These are phyloP conservation scores for Yamadazyma nakazawae DNA, from an alignment of 805 yeast genomes.

Conservation along the genomic window DNA sequence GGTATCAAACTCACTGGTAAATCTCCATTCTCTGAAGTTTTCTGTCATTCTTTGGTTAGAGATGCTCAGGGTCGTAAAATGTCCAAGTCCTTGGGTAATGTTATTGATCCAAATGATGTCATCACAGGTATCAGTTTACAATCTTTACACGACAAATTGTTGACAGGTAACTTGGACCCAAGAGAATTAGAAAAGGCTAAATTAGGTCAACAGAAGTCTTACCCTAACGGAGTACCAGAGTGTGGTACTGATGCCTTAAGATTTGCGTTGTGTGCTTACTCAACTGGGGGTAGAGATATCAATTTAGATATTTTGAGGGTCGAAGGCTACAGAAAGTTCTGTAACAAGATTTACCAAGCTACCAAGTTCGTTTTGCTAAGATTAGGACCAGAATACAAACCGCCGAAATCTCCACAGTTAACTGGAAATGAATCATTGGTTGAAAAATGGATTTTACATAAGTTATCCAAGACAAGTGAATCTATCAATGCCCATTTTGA, in stretches of 20 bases:
- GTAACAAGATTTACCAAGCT: constrained; percentile 99
- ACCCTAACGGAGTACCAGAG: constrained; percentile 97
- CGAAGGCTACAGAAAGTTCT: constrained; percentile 98
- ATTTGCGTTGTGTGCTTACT: constrained; percentile 96
- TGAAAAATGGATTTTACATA: constrained; percentile 95
- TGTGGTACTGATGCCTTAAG: constrained; percentile 99
- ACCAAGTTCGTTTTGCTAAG: constrained; percentile 94
- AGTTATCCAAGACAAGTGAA: constrained; percentile 67
- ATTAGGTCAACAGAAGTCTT: constrained; percentile 81
- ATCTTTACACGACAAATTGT: constrained; percentile 72
- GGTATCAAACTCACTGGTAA: constrained; percentile 87
- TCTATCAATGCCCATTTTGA: constrained; percentile 66
- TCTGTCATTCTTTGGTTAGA: constrained; percentile 97
- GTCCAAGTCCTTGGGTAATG: constrained; percentile 98
- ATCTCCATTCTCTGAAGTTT: constrained; percentile 92
- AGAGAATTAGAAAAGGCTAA: constrained; percentile 83
- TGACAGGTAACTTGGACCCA: constrained; percentile 82
- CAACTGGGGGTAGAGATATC: constrained; percentile 98
- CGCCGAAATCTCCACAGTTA: constrained; percentile 61
- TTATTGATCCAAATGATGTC: constrained; percentile 93
- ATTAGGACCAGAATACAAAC: constrained; percentile 82
- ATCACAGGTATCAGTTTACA: constrained; percentile 82
- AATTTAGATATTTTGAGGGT: constrained; percentile 94
- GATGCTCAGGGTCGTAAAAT: constrained; percentile 99
- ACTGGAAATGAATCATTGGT: constrained; percentile 86